Evolutionary conservation across 2,329 filamentous ascomycete genomes (phyloP).

Genomic region (Claviceps pazoutovae): DNA sequence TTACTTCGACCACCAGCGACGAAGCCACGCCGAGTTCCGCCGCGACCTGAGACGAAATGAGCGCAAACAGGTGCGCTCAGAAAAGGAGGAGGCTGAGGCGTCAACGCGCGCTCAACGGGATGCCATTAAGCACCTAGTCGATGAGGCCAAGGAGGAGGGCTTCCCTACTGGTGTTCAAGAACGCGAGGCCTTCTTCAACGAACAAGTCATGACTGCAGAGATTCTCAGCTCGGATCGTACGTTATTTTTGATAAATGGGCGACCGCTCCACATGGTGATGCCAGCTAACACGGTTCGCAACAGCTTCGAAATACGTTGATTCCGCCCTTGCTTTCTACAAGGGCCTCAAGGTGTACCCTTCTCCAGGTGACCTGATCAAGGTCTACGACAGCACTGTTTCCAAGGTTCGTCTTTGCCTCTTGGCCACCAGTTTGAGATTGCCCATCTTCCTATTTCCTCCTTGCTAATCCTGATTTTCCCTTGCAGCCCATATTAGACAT

Average conservation of each 20-base stretch:
- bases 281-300: neutral
- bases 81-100: conserved; percentile 58
- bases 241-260: neutral
- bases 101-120: conserved; percentile 54
- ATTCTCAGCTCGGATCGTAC: conserved; percentile 67
- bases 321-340: conserved; percentile 95
- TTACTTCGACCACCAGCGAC: conserved; percentile 56
- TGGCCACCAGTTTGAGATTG: neutral
- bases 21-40: conserved; percentile 50
- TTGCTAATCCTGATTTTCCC: neutral
- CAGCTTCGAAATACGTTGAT: conserved; percentile 58
- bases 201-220: conserved; percentile 84
- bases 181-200: conserved; percentile 93
- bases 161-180: conserved; percentile 86
- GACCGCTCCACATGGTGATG: too few species aligned
- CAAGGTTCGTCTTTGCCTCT: conserved; percentile 45
- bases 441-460: neutral
- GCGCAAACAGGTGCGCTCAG: conserved; percentile 54
- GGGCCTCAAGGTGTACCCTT: conserved; percentile 95
- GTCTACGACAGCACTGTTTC: conserved; percentile 99
- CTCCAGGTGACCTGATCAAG: conserved; percentile 78
- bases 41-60: conserved; percentile 60
- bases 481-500: conserved; percentile 77
- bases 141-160: conserved; percentile 76
- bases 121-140: conserved; percentile 60